Conservation (phyloP, 257 asterid species). For the Fraxinus pennsylvanica region DNA sequence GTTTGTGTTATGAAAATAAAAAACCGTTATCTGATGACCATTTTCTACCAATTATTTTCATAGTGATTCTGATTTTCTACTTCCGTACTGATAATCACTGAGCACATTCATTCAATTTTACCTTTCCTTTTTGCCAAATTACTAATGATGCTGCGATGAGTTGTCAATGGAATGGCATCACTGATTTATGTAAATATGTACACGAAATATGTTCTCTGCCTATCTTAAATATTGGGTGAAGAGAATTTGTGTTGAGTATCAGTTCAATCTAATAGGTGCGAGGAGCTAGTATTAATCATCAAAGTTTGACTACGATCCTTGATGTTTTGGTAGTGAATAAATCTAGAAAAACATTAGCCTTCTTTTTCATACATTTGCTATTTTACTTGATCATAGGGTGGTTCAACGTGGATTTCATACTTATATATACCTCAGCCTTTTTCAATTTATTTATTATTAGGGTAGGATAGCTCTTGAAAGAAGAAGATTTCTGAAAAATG, state of each 20-base stretch:
- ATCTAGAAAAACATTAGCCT: not conserved
- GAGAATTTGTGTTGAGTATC: not conserved
- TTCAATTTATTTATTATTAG: conserved; percentile 43
- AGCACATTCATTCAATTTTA: not conserved
- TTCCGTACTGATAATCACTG: not conserved
- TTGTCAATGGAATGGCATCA: conserved; percentile 16
- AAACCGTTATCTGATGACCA: not conserved
- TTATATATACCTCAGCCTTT: not conserved
- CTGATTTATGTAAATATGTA: conserved; percentile 2
- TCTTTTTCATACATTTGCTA: not conserved
- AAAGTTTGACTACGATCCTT: not conserved
- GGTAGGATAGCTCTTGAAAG: conserved; percentile 99
- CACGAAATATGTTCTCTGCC: conserved; percentile 8
- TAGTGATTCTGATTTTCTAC: not conserved
- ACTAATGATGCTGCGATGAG: not conserved
- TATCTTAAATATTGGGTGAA: not conserved
- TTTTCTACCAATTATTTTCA: not conserved
- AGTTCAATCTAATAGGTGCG: not conserved
- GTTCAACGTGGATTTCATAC: not conserved
- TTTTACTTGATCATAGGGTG: conserved; percentile 13
- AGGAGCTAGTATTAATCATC: not conserved
- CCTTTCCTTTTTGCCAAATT: not conserved
- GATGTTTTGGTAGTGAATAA: conserved; percentile 11
- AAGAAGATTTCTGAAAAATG: conserved; percentile 86
- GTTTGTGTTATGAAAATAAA: not conserved